Base-by-base conservation (phyloP, 1,284 basidiomycete species). In the Lentinula novae-zelandiae region DNA sequence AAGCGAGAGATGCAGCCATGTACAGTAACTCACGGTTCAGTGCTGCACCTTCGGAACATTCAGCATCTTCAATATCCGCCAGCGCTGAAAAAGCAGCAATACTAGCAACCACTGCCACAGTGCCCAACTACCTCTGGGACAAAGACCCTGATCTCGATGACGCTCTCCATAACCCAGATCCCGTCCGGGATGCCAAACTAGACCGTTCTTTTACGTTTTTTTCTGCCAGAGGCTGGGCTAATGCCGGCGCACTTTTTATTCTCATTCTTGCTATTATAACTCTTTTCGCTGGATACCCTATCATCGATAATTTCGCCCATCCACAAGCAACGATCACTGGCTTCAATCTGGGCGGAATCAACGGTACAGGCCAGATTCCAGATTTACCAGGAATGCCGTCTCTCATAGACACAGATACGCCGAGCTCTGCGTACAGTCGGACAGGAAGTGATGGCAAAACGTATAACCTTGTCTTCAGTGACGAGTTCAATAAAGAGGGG, bases 391-490 rank as follows among this genome's bases (percentile, higher is more conserved):
- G 80, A 36, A 68, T 90, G 62, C 85, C 84, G 0, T 69, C 65
- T 1, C 73, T 87, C 36, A 82, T 95, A 64, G 93, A 96, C 71
- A 58, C 70, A 2, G 86, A 87, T 38, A 95, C 92, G 0, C 89
- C 89, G 2, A 61, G 72, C 17, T 76, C 76, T 33, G 91, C 78
- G 15, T 70, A 70, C 53, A 76, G 78, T 27, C 80, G 83, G 31
- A 80, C 74, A 5, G 89, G 87, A 20, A 76, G 83, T 7, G 92
- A 95, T 67, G 91, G 92, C 3, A 78, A 85, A 58, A 73, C 79
- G n/a, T 95, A 92, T 74, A 79, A 88, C 63, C 83, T 98, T 36
- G 88, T 95, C 1, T 96, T 95, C 72, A 94, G 89, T 61, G 96
- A 98, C 73, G 96, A 98, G 74, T 97, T 97, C 73, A 87, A 96